Conservation (phyloP, 306 rosid genomes). For the Sophora flavescens region DNA sequence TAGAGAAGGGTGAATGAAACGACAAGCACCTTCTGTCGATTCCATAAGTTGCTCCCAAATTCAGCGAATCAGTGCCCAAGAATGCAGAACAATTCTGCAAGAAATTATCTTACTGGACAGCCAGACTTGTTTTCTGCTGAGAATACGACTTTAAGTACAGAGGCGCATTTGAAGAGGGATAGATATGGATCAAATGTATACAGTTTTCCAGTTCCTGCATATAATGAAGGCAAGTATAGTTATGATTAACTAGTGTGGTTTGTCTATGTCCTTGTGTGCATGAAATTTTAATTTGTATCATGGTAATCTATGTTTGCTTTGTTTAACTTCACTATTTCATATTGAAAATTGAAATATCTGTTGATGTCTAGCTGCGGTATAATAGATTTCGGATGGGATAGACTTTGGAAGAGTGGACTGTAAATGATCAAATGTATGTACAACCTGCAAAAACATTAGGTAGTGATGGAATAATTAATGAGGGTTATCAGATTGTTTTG, state of each 20-base stretch:
- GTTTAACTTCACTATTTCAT: slow-evolving; percentile 5
- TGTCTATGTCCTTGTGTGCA: background rate
- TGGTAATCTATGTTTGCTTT: background rate
- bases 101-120: slow-evolving; percentile 30
- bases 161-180: slow-evolving; percentile 24
- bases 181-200: slow-evolving; percentile 30
- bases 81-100: slow-evolving; percentile 35
- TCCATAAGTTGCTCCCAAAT: slow-evolving; percentile 16
- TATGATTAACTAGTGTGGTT: slow-evolving; percentile 14
- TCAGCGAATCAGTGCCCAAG: background rate
- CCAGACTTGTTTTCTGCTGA: slow-evolving; percentile 30
- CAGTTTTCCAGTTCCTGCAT: slow-evolving; percentile 17
- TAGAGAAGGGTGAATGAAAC: slow-evolving; percentile 11
- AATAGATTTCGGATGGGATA: background rate
- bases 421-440: background rate
- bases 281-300: background rate
- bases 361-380: background rate
- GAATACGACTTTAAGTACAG: slow-evolving; percentile 31
- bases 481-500: slow-evolving; percentile 21
- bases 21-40: slow-evolving; percentile 14
- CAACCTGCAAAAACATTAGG: background rate
- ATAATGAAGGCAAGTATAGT: slow-evolving; percentile 47
- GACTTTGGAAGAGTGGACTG: slow-evolving; percentile 1
- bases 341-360: background rate
- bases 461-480: background rate